Percentiles rank a stretch among this genome's conserved stretches.
These are phyloP conservation scores for Sclerotinia glacialis DNA, from an alignment of 2,329 filamentous ascomycete genomes.

Conservation along the genomic window DNA sequence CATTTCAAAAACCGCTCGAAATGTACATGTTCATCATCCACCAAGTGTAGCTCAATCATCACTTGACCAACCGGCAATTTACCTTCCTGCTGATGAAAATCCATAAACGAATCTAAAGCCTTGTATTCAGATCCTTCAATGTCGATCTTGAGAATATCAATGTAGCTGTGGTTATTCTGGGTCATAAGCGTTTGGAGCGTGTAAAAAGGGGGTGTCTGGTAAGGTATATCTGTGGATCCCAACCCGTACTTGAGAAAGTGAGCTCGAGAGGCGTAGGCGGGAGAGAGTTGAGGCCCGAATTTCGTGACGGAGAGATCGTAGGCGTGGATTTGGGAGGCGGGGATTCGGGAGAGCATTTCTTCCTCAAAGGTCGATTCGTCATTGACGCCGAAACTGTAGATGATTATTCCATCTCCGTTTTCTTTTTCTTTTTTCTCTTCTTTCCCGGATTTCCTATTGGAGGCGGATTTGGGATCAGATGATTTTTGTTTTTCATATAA, in stretches of 20 bases:
- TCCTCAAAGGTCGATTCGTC: conserved; percentile 44
- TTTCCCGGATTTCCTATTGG: neutral
- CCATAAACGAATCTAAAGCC: conserved; percentile 36
- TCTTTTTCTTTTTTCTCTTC: conserved; percentile 25
- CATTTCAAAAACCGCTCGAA: conserved; percentile 34
- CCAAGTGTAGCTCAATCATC: conserved; percentile 37
- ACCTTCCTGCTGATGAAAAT: conserved; percentile 26
- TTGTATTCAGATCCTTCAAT: conserved; percentile 43
- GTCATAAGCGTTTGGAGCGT: conserved; percentile 42
- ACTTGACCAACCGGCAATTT: conserved; percentile 34
- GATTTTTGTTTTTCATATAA: conserved; percentile 37
- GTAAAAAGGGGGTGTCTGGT: conserved; percentile 39
- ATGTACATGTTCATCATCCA: conserved; percentile 29
- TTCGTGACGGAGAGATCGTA: conserved; percentile 43
- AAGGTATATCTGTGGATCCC: conserved; percentile 35
- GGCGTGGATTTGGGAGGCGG: conserved; percentile 41
- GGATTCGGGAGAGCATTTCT: conserved; percentile 42
- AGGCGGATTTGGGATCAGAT: neutral
- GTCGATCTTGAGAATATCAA: conserved; percentile 45
- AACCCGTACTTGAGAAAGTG: conserved; percentile 42
- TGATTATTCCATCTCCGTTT: conserved; percentile 29
- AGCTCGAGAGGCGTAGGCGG: conserved; percentile 29
- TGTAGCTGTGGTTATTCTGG: conserved; percentile 42
- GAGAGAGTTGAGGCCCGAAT: conserved; percentile 36
- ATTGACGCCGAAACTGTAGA: conserved; percentile 44